A percentile compares a stretch with the other conserved stretches of the same genome.
phyloP scores from a whole-genome alignment of 2,329 filamentous ascomycete species.

The Fusarium phyllophilum region DNA sequence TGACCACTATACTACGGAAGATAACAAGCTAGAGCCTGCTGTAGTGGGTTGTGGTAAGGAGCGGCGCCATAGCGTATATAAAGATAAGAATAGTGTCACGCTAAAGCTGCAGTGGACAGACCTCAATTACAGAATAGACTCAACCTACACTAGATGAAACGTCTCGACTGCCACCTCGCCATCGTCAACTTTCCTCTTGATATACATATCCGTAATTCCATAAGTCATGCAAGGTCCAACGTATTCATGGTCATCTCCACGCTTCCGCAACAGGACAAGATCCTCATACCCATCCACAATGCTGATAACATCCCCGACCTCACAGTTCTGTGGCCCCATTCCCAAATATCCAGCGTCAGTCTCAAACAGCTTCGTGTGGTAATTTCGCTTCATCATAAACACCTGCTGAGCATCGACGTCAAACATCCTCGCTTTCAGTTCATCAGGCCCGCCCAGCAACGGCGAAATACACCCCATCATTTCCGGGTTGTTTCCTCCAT shows the following conservation, averaged over 20 bases:
- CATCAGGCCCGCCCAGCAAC: background rate
- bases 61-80: fast-evolving
- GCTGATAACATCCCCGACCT: background rate
- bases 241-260: background rate
- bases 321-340: background rate
- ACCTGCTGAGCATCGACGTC: background rate
- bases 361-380: background rate
- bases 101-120: background rate
- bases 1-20: background rate
- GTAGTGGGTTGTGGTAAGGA: background rate
- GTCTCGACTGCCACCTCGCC: background rate
- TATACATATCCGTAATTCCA: background rate
- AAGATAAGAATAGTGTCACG: fast-evolving
- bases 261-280: background rate
- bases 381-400: background rate
- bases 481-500: background rate
- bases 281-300: background rate
- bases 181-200: background rate
- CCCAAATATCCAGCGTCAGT: background rate
- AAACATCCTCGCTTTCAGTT: background rate
- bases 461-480: background rate
- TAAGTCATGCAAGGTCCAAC: background rate
- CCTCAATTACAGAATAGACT: no score
- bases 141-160: background rate
- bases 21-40: background rate